Base-by-base conservation (phyloP, 2,329 filamentous ascomycete species). In the Fusarium marasasianum region DNA sequence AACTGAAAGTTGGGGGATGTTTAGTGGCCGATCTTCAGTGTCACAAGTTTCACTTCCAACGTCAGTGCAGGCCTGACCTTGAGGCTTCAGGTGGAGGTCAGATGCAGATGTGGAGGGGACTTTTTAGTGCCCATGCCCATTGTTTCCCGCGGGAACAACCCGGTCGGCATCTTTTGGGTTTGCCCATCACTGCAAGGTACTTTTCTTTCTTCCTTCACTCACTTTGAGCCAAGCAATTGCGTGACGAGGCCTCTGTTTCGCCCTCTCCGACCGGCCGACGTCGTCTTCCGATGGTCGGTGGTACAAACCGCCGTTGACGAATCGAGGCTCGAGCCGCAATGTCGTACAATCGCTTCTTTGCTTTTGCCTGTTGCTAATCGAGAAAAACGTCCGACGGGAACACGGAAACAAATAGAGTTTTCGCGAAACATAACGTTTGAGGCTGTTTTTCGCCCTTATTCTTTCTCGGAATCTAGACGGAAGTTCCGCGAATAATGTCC, bases 21-120 rank as follows among this genome's bases (percentile, higher is more conserved):
- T 40, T 48, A 59, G 59, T 62, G 41, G 67, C 45, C 41, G 67
- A 70, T 71, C 66, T 24, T 56, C 22, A 59, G 51, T 53, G 41
- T 58, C 37, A 53, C 45, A 41, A 45, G 53, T 65, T 59, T 70
- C 35, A 70, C 41, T n/a, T 29, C 26, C 35, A 56, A 41, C 15
- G 40, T 61, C 63, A 63, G 55, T 53, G 55, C 63, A 44, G 47
- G 29, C 44, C 31, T 53, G 33, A 44, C 55, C 38, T 55, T 41
- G 17, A 62, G 44, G 35, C 43, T 55, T 45, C 37, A 54, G 44
- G 35, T 69, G 38, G 20, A 57, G 45, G 40, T 45, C 17, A 48
- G 44, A 33, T 38, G 55, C 33, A 38, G n/a, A 47, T 35, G 51
- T 5, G 41, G 55, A 29, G 29, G 47, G 51, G 26, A 40, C 50